These are phyloP conservation scores for Penicillium brevicompactum DNA, from an alignment of 2,329 filamentous ascomycete genomes.

Conservation along the genomic window DNA sequence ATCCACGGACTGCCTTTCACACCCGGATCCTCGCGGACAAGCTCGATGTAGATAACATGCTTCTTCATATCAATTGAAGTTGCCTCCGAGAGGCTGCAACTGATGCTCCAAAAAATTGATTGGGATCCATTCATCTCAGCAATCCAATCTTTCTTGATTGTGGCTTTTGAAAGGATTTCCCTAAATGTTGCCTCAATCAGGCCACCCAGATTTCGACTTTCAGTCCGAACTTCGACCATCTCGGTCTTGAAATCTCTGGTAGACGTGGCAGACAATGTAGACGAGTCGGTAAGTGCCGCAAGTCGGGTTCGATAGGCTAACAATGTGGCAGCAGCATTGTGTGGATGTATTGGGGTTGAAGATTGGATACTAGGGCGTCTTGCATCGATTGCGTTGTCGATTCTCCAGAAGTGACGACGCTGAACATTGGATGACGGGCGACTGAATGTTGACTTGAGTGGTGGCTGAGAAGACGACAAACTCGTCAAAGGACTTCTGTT, in stretches of 20 bases:
- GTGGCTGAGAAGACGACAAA: background rate
- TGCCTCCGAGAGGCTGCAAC: background rate
- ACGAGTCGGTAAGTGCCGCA: background rate
- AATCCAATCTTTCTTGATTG: background rate
- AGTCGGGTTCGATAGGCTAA: constrained; percentile 1
- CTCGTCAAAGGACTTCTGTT: too few species aligned
- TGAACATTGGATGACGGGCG: background rate
- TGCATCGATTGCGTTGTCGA: background rate
- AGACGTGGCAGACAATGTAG: background rate
- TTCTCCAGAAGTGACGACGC: background rate
- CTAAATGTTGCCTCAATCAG: background rate
- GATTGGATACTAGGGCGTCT: background rate
- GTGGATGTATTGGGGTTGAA: background rate
- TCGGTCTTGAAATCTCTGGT: background rate
- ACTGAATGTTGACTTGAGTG: too few species aligned
- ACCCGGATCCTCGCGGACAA: background rate
- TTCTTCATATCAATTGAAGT: background rate
- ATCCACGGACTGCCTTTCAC: background rate
- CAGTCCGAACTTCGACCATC: background rate
- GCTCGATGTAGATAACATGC: background rate
- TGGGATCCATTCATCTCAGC: background rate
- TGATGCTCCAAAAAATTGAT: background rate
- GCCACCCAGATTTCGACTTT: background rate
- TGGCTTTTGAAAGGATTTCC: background rate
- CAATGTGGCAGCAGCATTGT: background rate